Conservation (phyloP, 805 yeast species). For the Saturnispora gosingensis region DNA sequence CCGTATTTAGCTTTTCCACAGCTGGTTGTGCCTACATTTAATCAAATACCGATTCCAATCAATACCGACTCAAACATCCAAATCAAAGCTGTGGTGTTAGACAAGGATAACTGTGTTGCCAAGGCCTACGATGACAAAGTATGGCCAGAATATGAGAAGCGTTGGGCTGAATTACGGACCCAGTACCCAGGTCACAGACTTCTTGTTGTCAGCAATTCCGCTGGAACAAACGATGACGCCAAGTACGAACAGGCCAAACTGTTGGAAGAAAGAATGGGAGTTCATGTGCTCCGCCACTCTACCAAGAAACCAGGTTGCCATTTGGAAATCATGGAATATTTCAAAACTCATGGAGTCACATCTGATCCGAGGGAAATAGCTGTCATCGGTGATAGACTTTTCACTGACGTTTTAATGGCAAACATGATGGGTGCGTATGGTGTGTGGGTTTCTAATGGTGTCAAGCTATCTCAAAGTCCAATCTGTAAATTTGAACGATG, state of each 20-base stretch:
- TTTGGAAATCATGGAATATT: constrained; percentile 54
- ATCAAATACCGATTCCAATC: constrained; percentile 23
- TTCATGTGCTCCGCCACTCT: constrained; percentile 58
- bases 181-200: constrained; percentile 54
- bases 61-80: constrained; percentile 12
- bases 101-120: constrained; percentile 94
- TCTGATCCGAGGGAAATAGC: constrained; percentile 56
- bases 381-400: constrained; percentile 81
- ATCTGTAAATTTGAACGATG: constrained; percentile 47
- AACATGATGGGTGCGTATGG: constrained; percentile 85
- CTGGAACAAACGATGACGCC: constrained; percentile 77
- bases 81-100: constrained; percentile 75
- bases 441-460: constrained; percentile 79
- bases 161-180: constrained; percentile 48
- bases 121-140: constrained; percentile 69
- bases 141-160: constrained; percentile 58
- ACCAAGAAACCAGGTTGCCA: constrained; percentile 80
- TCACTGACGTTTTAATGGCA: constrained; percentile 92
- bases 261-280: constrained; percentile 58
- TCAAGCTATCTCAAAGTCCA: constrained; percentile 39
- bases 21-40: constrained; percentile 43
- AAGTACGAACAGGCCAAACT: constrained; percentile 48
- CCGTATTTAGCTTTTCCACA: constrained; percentile 72
- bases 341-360: constrained; percentile 38
- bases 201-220: constrained; percentile 82